A percentile compares a stretch with the other conserved stretches of the same genome.
phyloP scores from a whole-genome alignment of 805 yeast genomes.

The Komagataella pseudopastoris region DNA sequence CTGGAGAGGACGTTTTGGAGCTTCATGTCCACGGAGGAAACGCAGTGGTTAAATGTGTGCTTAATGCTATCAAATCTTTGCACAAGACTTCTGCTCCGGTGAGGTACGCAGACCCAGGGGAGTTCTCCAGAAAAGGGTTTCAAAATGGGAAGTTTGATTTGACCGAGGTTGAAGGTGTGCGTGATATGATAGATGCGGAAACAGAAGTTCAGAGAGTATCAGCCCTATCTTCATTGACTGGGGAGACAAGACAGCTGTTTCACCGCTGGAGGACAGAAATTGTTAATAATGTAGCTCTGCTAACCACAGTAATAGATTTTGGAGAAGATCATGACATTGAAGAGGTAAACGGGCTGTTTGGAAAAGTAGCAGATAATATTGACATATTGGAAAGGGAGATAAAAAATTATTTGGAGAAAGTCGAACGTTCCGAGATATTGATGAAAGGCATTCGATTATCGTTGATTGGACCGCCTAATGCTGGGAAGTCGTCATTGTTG shows the following conservation, averaged over 20 bases:
- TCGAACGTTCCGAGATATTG: slow-evolving; percentile 47
- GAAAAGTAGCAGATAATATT: slow-evolving; percentile 31
- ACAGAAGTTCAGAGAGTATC: slow-evolving; percentile 79
- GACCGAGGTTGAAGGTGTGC: slow-evolving; percentile 82
- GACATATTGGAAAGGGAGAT: slow-evolving; percentile 30
- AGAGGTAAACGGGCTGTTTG: slow-evolving; percentile 40
- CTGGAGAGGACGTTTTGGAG: slow-evolving; percentile 87
- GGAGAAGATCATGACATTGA: slow-evolving; percentile 87
- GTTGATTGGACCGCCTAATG: slow-evolving; percentile 86
- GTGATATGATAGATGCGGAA: slow-evolving; percentile 84
- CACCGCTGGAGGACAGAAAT: slow-evolving; percentile 54
- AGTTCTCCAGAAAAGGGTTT: slow-evolving; percentile 80
- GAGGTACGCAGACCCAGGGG: slow-evolving; percentile 86
- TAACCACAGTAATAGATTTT: slow-evolving; percentile 87
- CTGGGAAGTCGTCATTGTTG: slow-evolving; percentile 84
- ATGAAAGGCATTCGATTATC: slow-evolving; percentile 61
- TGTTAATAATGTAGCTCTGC: slow-evolving; percentile 51
- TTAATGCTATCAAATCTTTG: slow-evolving; percentile 42
- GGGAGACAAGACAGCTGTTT: slow-evolving; percentile 44
- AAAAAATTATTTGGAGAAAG: slow-evolving; percentile 25
- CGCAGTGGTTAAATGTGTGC: slow-evolving; percentile 63
- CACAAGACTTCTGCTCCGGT: slow-evolving; percentile 36
- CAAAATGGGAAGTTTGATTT: slow-evolving; percentile 73
- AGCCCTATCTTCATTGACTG: slow-evolving; percentile 62
- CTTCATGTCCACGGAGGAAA: slow-evolving; percentile 91